Evolutionary conservation across 441 rosid species (phyloP), one percentile per base, ranked within the genome.

Genomic region (Bocquillonia castaneifolia): DNA sequence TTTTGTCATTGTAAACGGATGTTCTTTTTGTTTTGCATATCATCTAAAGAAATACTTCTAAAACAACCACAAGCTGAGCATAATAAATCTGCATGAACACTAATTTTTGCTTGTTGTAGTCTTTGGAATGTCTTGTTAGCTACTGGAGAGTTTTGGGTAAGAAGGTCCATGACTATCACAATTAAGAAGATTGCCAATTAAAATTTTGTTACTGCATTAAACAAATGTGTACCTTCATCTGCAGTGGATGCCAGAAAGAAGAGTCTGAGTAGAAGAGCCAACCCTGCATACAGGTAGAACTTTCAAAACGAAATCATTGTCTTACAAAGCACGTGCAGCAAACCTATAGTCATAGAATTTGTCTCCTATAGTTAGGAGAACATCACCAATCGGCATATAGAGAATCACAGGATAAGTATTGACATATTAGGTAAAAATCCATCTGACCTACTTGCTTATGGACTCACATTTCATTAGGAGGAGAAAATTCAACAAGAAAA

Each of bases 211-310:
- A 15, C 17, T 54, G 50, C 63, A 52, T 60, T 22, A 48, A 57
- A 56, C 7, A 57, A 15, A 59, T 72, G 51, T 69, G 60, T 81
- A 92, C 98, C 84, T 94, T 75, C 98, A 88, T 86, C 85, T 94
- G 99, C 34, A 88, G 89, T 56, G 94, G 98, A 77, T 88, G 82
- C 99, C 99, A 94, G 77, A 94, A 92, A 58, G 57, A 47, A 66
- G 97, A 87, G 82, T 87, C 93, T 0, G 93, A 87, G 77, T 78
- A 87, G 76, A 94, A 94, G 62, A 94, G 99, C 99, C 98, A 94
- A 64, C 99, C 98, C 99, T 94, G 85, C 79, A 78, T 20, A 73
- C 60, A 23, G 64, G 12, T 34, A 39, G 52, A 80, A 66, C 40
- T 26, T 62, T 54, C 62, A 57, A 67, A 37, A 32, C 15, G 5